Evolutionary conservation across 108 stramenopile species (phyloP).

Genomic region (Skeletonema grethae): DNA sequence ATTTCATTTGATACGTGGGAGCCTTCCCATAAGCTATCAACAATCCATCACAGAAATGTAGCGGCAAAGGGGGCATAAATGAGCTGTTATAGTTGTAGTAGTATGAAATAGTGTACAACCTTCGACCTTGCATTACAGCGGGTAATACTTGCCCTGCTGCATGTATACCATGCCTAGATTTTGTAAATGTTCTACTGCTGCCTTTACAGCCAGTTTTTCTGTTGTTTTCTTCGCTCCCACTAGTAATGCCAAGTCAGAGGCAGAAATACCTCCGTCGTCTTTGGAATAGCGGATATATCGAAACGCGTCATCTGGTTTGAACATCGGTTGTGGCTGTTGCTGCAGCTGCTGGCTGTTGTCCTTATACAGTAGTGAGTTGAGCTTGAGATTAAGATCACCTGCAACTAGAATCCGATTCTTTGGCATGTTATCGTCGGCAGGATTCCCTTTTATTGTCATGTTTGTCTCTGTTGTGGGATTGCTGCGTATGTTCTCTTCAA

Average conservation of each 20-base stretch:
- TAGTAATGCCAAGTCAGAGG: slow-evolving; percentile 29
- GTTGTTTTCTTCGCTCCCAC: slow-evolving; percentile 30
- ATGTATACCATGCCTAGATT: slow-evolving; percentile 37
- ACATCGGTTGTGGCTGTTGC: slow-evolving; percentile 4
- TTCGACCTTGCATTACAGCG: slow-evolving; percentile 26
- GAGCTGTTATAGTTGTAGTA: background rate
- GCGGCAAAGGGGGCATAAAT: slow-evolving; percentile 2
- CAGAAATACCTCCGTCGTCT: slow-evolving; percentile 35
- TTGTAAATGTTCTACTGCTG: slow-evolving; percentile 39
- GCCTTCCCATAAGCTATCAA: background rate
- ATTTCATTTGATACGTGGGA: background rate
- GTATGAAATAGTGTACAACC: background rate
- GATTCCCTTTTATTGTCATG: background rate
- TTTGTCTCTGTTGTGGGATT: background rate
- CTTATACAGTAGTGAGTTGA: slow-evolving; percentile 26
- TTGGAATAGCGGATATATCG: slow-evolving; percentile 37
- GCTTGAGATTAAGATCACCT: slow-evolving; percentile 27
- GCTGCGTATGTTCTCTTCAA: background rate
- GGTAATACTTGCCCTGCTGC: slow-evolving; percentile 43
- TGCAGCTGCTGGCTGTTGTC: slow-evolving; percentile 13
- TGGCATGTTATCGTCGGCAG: slow-evolving; percentile 1
- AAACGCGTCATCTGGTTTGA: slow-evolving; percentile 42
- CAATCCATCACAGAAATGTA: slow-evolving; percentile 7
- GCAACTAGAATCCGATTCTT: slow-evolving; percentile 35
- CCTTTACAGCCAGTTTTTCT: slow-evolving; percentile 38